phyloP scores from a whole-genome alignment of 805 yeast genomes.

The Candida morakotiae region DNA sequence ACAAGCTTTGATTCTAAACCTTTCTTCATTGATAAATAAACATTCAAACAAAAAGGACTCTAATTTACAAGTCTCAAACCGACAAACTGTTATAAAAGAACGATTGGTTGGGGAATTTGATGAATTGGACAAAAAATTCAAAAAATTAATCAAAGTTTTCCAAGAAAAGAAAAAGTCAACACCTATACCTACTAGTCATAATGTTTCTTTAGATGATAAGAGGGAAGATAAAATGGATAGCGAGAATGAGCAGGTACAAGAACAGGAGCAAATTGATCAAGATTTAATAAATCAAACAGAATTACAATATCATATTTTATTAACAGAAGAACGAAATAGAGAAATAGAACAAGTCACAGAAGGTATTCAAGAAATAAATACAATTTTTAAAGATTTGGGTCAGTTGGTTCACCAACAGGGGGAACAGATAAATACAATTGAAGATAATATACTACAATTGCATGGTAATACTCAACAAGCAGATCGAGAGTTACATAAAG shows the following conservation, averaged over 20 bases:
- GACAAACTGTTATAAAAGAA: constrained; percentile 43
- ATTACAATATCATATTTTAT: constrained; percentile 56
- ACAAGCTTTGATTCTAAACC: constrained; percentile 22
- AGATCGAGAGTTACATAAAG: constrained; percentile 62
- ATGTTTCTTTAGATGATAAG: background rate
- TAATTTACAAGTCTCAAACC: constrained; percentile 26
- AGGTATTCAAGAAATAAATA: constrained; percentile 80
- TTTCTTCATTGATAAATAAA: constrained; percentile 23
- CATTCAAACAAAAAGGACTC: constrained; percentile 19
- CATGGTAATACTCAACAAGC: constrained; percentile 68
- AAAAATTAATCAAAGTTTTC: constrained; percentile 42
- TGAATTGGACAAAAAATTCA: constrained; percentile 43
- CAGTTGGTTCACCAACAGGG: constrained; percentile 82
- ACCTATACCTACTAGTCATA: constrained; percentile 14
- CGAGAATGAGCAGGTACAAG: constrained; percentile 26
- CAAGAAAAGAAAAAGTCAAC: constrained; percentile 40
- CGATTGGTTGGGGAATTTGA: constrained; percentile 55
- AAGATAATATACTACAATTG: constrained; percentile 66
- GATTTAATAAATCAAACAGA: constrained; percentile 44
- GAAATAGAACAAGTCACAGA: constrained; percentile 70
- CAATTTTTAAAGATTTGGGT: constrained; percentile 79
- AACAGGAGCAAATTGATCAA: constrained; percentile 31
- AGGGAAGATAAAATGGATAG: constrained; percentile 24
- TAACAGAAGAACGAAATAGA: constrained; percentile 68
- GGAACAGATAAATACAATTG: constrained; percentile 76